Base-by-base conservation (phyloP, 495 filamentous ascomycete species). In the Aspergillus egyptiacus region DNA sequence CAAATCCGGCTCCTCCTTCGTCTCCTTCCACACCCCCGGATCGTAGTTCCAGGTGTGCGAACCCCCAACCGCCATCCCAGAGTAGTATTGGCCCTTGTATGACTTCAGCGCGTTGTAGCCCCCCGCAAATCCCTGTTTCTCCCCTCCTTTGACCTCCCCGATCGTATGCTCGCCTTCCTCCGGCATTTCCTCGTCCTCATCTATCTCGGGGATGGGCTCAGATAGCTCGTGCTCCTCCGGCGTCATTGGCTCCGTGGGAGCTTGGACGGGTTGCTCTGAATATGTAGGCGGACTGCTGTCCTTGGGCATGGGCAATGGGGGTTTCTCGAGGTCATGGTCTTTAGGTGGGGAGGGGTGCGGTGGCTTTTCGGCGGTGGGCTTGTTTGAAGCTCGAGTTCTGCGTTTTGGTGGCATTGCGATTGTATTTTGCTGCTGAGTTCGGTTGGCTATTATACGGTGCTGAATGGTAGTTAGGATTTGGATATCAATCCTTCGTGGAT, bases 21-120 rank as follows among this genome's bases (percentile, higher is more conserved):
- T 65, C 30, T 68, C 65, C 38, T 63, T 65, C 65, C 65, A 65
- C 6, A 48, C 20, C 0, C 65, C 60, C 5, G 53, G 47, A 5
- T 65, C 59, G 25, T 68, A 68, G 14, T 58, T 65, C 62, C 65
- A 68, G 19, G 57, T 64, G 19, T 65, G 62, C 6, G 65, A 64
- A 15, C 60, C 57, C 15, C 62, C 65, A 20, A 68, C 51, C 5
- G 65, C 57, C 58, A 68, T 68, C 1, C 62, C 65, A 11, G 62
- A 59, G 48, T 64, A 64, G n/a, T 61, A 48, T 24, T 64, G 60
- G 0, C 60, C 62, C 5, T 60, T 53, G 46, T 62, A 55, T 6
- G 59, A 48, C 40, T 68, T 64, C 4, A 68, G 50, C 1, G 57
- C 50, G 37, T 62, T 65, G 48, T 68, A 68, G 5, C 60, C 58